These are phyloP conservation scores for Cudoniella acicularis DNA, from an alignment of 495 filamentous ascomycete genomes.

Conservation along the genomic window DNA sequence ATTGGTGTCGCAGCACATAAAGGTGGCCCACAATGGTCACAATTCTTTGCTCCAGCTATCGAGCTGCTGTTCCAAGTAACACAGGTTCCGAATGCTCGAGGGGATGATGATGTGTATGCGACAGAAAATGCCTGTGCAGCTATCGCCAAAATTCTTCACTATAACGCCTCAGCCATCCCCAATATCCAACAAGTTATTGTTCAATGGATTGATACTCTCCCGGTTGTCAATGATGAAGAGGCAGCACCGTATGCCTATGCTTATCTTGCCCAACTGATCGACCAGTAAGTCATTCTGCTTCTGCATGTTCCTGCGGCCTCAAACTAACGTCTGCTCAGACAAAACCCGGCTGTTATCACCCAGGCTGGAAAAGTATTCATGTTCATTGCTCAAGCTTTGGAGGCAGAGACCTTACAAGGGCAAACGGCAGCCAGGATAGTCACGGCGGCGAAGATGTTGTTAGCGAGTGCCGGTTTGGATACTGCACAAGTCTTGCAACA, in stretches of 20 bases:
- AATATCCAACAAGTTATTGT: constrained; percentile 67
- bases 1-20: constrained; percentile 94
- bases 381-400: constrained; percentile 79
- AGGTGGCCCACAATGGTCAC: constrained; percentile 77
- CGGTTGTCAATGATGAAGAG: constrained; percentile 93
- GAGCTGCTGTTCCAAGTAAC: constrained; percentile 80
- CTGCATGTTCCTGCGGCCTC: neutral
- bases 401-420: constrained; percentile 85
- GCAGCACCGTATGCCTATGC: constrained; percentile 95
- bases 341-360: constrained; percentile 76
- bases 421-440: constrained; percentile 71
- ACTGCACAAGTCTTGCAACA: constrained; percentile 63
- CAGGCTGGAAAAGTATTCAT: constrained; percentile 77
- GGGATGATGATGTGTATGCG: constrained; percentile 93
- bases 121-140: constrained; percentile 97
- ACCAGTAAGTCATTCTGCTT: constrained; percentile 65
- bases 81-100: constrained; percentile 71
- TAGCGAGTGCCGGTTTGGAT: constrained; percentile 66
- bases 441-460: constrained; percentile 65
- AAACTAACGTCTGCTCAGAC: constrained; percentile 45
- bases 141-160: constrained; percentile 94
- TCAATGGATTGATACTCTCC: constrained; percentile 86
- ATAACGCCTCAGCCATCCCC: constrained; percentile 69
- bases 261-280: constrained; percentile 86
- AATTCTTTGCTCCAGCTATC: constrained; percentile 75